Conservation (phyloP, 768 basidiomycete species). For the Myochromella boudieri region DNA sequence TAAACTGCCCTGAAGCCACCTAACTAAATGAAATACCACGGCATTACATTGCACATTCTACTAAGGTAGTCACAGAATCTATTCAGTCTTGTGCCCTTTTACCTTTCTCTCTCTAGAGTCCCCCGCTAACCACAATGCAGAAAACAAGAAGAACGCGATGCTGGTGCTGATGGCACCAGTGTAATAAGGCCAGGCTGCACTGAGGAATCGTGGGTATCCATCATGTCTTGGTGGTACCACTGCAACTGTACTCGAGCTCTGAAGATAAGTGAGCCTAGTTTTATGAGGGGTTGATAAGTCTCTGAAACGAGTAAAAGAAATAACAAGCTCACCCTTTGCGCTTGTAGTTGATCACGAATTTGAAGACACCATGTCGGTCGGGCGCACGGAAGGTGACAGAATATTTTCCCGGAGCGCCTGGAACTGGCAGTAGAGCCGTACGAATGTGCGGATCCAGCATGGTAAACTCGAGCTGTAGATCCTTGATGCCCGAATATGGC, state of each 20-base stretch:
- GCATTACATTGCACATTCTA: no score
- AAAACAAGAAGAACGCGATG: slow-evolving; percentile 82
- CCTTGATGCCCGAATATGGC: slow-evolving; percentile 68
- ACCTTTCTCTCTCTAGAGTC: slow-evolving; percentile 67
- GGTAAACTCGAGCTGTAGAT: slow-evolving; percentile 93
- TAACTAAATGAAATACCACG: no score
- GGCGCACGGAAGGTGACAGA: slow-evolving; percentile 85
- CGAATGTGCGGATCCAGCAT: slow-evolving; percentile 99
- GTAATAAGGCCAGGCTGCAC: slow-evolving; percentile 96
- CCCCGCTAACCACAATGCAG: slow-evolving; percentile 83
- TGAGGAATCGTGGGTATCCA: slow-evolving; percentile 92
- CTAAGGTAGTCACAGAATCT: slow-evolving; percentile 18
- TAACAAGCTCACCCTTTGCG: slow-evolving; percentile 71
- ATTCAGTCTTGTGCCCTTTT: slow-evolving; percentile 44
- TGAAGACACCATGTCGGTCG: slow-evolving; percentile 97
- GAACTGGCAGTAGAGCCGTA: slow-evolving; percentile 63
- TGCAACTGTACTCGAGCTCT: slow-evolving; percentile 73
- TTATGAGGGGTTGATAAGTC: slow-evolving; percentile 6
- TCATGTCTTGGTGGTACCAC: slow-evolving; percentile 95
- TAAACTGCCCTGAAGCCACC: no score
- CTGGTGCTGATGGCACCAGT: slow-evolving; percentile 87
- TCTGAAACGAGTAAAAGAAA: neutral
- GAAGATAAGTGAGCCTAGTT: slow-evolving; percentile 70
- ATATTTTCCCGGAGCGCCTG: slow-evolving; percentile 65
- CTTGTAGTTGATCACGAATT: slow-evolving; percentile 90